Percentiles rank a stretch among this genome's conserved stretches.
These are phyloP conservation scores for Acmispon strigosus DNA, from an alignment of 306 rosid genomes.

Conservation along the genomic window DNA sequence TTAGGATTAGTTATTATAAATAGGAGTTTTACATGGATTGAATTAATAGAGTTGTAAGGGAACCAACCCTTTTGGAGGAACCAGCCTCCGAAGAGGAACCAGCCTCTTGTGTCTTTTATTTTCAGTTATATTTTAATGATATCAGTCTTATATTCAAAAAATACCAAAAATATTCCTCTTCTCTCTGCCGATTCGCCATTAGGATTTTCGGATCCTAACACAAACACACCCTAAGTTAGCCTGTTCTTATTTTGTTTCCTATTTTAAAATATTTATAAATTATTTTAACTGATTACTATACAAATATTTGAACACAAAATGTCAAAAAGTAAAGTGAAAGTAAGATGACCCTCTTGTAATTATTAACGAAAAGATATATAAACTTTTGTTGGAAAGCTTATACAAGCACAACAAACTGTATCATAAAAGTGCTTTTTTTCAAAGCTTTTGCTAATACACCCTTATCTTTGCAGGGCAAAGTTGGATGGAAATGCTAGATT, in stretches of 20 bases:
- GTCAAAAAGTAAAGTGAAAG: background rate
- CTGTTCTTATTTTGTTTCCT: background rate
- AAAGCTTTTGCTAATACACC: background rate
- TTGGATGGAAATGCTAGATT: constrained; percentile 72
- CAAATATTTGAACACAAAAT: background rate
- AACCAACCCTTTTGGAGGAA: too few relatives aligned
- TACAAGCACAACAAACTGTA: background rate
- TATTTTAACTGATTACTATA: background rate
- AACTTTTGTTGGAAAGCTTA: background rate
- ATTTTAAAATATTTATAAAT: background rate
- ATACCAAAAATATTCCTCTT: too few relatives aligned
- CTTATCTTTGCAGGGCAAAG: constrained; percentile 59
- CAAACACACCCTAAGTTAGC: too few relatives aligned
- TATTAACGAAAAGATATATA: background rate
- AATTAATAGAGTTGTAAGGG: too few relatives aligned
- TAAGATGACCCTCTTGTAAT: background rate
- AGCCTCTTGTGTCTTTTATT: too few relatives aligned
- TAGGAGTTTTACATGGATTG: too few relatives aligned
- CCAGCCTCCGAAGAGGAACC: too few relatives aligned
- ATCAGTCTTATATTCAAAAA: too few relatives aligned
- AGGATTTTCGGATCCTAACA: too few relatives aligned
- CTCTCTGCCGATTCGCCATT: too few relatives aligned
- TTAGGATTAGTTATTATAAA: too few relatives aligned
- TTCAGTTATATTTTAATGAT: too few relatives aligned
- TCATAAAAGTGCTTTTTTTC: background rate